phyloP scores from a whole-genome alignment of 2,329 filamentous ascomycete species.

The Stagonosporopsis cucurbitacearum region DNA sequence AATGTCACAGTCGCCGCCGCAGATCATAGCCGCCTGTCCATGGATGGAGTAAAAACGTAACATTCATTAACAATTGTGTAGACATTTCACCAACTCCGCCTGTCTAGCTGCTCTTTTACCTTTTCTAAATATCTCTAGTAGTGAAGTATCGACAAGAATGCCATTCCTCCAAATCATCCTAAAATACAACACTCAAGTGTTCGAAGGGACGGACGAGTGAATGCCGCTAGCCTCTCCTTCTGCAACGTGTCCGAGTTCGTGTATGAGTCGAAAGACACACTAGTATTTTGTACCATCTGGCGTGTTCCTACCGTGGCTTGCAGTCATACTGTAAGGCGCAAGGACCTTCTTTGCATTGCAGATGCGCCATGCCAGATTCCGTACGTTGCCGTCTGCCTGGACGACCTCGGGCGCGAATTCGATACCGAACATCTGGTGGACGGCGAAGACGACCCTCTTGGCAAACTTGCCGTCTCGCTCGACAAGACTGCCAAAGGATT shows the following conservation, averaged over 20 bases:
- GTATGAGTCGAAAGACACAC: neutral
- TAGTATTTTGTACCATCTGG: constrained; percentile 26
- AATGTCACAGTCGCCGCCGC: neutral
- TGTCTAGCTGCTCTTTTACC: neutral
- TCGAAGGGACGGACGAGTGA: neutral
- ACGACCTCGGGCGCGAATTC: constrained; percentile 95
- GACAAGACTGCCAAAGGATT: constrained; percentile 83
- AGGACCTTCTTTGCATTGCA: constrained; percentile 95
- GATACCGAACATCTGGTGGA: constrained; percentile 94
- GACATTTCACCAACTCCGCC: neutral
- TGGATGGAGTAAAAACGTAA: neutral
- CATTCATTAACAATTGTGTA: neutral
- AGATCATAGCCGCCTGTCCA: neutral
- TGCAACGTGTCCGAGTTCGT: neutral
- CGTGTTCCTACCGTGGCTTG: constrained; percentile 51
- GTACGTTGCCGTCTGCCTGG: constrained; percentile 86
- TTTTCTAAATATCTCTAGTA: neutral
- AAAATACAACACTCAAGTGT: neutral
- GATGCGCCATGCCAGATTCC: constrained; percentile 90
- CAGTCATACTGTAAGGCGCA: constrained; percentile 59
- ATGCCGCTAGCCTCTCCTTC: neutral
- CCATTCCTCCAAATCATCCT: neutral
- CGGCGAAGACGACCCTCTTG: constrained; percentile 88
- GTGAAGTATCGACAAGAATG: neutral
- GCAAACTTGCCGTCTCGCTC: constrained; percentile 90